Base-by-base conservation (phyloP, 768 basidiomycete species). In the Macrocybe gigantea region DNA sequence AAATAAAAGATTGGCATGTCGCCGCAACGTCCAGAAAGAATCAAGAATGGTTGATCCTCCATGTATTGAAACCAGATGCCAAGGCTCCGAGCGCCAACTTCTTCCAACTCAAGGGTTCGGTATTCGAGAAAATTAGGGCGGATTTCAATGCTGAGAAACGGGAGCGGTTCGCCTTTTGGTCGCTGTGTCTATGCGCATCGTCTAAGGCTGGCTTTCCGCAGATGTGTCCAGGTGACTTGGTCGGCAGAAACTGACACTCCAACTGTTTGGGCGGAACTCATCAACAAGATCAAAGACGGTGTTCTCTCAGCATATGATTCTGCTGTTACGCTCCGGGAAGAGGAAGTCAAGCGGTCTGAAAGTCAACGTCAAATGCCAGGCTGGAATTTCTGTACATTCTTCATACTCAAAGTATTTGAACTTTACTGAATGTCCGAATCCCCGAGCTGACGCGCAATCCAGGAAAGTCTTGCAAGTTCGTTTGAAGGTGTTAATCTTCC, bases 301-400 rank as follows among this genome's bases (percentile, higher is more conserved):
- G 58, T 98, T 7, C 64, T 95, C n/a, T 72, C 73, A 39, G 85
- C 93, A 1, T 93, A 98, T 55, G 92, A 97, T 57, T 64, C 73
- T 12, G 83, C 87, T 1, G 74, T 98, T 36, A 66, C 75, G 7
- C 81, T 82, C 49, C 77, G 92, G 11, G 91, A 94, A 59, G 96
- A 98, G 39, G 93, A 96, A 52, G 86, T 97, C 3, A 85, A 77
- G 56, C 80, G 91, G 34, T 91, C 89, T 0, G 95, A 99, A 60
- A 77, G 81, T 41, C 91, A 97, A 64, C 77, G 90, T 47, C 78
- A 86, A 56, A 88, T 93, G 81, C 92, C 93, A 1, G 95, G 96
- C 7, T 99, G 96, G 96, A 96, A 96, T 60, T 99, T 96, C 61
- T 94, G 93, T 63, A 93, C 88, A 0, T 98, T 94, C 71, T 97